Evolutionary conservation across 2,329 filamentous ascomycete genomes (phyloP), one percentile per base, ranked within the genome.

Genomic region (Gnomoniopsis smithogilvyi): DNA sequence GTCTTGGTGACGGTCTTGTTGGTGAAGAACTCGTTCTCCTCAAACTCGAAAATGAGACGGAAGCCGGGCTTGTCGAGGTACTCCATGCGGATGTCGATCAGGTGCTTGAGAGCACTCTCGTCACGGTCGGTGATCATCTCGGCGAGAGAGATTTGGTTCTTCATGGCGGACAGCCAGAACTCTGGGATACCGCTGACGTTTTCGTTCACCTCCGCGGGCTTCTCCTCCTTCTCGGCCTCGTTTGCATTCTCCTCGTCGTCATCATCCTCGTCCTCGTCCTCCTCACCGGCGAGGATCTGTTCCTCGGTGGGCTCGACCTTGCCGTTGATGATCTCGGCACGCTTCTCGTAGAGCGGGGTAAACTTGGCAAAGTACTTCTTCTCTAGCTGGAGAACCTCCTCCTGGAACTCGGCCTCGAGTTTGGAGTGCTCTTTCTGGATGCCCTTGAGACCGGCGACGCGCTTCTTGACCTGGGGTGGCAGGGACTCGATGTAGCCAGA

Each of bases 351-450:
- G 52, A 99, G 86, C 62, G 95, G 95, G 56, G 92, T 96, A 80
- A 97, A 99, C 80, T 98, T 98, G 78, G 91, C 91, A 70, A 98
- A 98, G 79, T 96, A 99, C 80, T 97, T 97, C 86, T 99, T 99
- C 84, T 99, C 95, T 30, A 99, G 86, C 76, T 97, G 89, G 60
- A 99, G 85, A 63, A 99, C 93, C 79, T 98, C 96, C 77, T 98
- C 93, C 76, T 99, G 96, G 78, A 99, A 98, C 78, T 97, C 89
- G 56, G 92, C 91, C 82, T 99, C 96, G 68, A 99, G 88, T 80
- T 98, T 97, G 63, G 94, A 91, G 80, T 99, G 95, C 70, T 98
- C 93, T 79, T 97, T 97, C 79, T 99, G 95, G 68, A 99, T 92
- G 67, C 94, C 96, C 81, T 98, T 97, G 64, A 99, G 84, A 67